Conservation (phyloP, 1,284 basidiomycete species). For the Omphalotus olearius region DNA sequence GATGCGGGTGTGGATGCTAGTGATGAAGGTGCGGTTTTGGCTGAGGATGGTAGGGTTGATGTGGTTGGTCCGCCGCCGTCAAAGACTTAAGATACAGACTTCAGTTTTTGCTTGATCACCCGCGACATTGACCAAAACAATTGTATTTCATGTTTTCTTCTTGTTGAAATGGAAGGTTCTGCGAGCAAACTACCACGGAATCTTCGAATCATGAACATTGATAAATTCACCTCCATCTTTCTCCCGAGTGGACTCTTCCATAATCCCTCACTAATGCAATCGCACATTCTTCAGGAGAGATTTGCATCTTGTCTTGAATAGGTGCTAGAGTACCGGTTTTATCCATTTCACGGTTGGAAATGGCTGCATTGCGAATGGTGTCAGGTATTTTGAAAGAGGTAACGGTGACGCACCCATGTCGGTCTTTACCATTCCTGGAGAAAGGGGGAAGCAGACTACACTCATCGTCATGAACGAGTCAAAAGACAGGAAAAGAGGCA, state of each 20-base stretch:
- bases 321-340: not conserved
- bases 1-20: slow-evolving; percentile 40
- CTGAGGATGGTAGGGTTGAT: slow-evolving; percentile 46
- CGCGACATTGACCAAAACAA: too few relatives aligned
- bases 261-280: slow-evolving; percentile 6
- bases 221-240: slow-evolving; percentile 16
- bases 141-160: too few relatives aligned
- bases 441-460: slow-evolving; percentile 5
- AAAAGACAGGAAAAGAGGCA: not conserved
- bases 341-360: not conserved
- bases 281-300: not conserved
- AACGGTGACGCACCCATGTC: slow-evolving; percentile 15
- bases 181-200: not conserved
- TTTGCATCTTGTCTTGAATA: not conserved
- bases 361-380: not conserved
- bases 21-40: slow-evolving; percentile 46
- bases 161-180: too few relatives aligned
- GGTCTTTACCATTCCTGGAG: slow-evolving; percentile 13
- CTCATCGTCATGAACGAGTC: too few relatives aligned
- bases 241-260: slow-evolving; percentile 11
- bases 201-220: slow-evolving; percentile 12
- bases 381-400: too few relatives aligned
- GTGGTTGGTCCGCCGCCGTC: slow-evolving; percentile 32
- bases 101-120: too few relatives aligned
- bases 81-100: too few relatives aligned